phyloP scores from a whole-genome alignment of 768 basidiomycete genomes.

The Amanita subjunquillea region DNA sequence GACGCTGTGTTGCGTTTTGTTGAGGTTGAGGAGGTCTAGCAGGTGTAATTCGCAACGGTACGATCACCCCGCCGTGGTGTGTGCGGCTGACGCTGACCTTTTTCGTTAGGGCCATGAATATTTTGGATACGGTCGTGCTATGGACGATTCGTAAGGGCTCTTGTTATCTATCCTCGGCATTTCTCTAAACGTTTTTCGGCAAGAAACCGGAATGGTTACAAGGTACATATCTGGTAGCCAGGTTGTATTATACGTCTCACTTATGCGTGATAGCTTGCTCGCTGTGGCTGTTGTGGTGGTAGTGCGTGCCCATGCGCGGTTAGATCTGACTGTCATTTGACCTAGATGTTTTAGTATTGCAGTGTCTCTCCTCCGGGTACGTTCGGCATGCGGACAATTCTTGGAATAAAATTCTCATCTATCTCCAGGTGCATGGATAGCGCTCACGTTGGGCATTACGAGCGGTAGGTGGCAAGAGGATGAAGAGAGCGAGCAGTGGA shows the following conservation, averaged over 20 bases:
- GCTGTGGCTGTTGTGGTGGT: not conserved
- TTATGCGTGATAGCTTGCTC: not conserved
- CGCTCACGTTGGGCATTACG: not conserved
- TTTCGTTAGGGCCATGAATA: not conserved
- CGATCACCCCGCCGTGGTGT: not conserved
- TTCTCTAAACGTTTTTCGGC: not conserved
- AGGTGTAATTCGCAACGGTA: not conserved
- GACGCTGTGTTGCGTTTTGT: not conserved
- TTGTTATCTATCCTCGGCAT: not conserved
- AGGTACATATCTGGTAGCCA: not conserved
- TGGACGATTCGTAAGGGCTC: not conserved
- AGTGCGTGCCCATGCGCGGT: not conserved
- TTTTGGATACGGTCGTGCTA: not conserved
- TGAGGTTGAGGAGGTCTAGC: not conserved
- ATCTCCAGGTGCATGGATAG: not conserved
- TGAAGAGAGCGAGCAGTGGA: not conserved
- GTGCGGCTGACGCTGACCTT: not conserved
- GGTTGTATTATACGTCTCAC: not conserved
- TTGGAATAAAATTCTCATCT: not conserved
- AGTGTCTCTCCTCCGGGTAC: not conserved
- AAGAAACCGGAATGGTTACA: slow-evolving; percentile 1
- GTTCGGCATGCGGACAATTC: not conserved
- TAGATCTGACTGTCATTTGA: not conserved
- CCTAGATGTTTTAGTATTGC: not conserved
- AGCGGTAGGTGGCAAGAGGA: not conserved